Conservation (phyloP, 2,329 filamentous ascomycete genomes). For the Calonectria honghensis region DNA sequence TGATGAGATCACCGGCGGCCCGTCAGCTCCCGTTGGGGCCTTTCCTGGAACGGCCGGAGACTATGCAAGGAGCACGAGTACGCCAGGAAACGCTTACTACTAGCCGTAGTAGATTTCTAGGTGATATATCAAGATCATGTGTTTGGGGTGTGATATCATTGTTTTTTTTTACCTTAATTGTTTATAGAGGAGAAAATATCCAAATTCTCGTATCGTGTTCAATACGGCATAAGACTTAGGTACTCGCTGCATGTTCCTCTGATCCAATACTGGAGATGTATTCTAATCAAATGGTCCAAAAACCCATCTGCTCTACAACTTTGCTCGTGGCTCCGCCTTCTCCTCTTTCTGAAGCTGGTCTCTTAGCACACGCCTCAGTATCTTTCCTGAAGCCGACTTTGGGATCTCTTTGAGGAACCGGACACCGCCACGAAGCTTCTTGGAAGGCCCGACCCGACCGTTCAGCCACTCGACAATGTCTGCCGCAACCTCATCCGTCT, state of each 20-base stretch:
- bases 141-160: not conserved
- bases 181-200: not conserved
- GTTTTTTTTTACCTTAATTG: not conserved
- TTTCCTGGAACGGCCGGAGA: slow-evolving; percentile 69
- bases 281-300: not conserved
- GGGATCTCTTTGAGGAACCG: slow-evolving; percentile 80
- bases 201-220: not conserved
- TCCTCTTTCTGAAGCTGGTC: slow-evolving; percentile 63
- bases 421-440: slow-evolving; percentile 83
- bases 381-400: slow-evolving; percentile 78
- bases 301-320: slow-evolving; percentile 56
- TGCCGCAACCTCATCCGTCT: slow-evolving; percentile 57
- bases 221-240: not conserved
- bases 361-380: slow-evolving; percentile 70
- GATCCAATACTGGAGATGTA: not conserved
- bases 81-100: slow-evolving; percentile 63
- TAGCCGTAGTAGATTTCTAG: slow-evolving; percentile 39
- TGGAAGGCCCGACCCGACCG: slow-evolving; percentile 78
- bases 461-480: slow-evolving; percentile 65
- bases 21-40: slow-evolving; percentile 65
- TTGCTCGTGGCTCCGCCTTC: slow-evolving; percentile 55
- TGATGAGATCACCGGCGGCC: slow-evolving; percentile 58
- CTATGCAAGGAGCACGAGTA: slow-evolving; percentile 57
- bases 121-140: not conserved
- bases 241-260: not conserved